phyloP scores from a whole-genome alignment of 441 rosid genomes.

The Viola pubescens region DNA sequence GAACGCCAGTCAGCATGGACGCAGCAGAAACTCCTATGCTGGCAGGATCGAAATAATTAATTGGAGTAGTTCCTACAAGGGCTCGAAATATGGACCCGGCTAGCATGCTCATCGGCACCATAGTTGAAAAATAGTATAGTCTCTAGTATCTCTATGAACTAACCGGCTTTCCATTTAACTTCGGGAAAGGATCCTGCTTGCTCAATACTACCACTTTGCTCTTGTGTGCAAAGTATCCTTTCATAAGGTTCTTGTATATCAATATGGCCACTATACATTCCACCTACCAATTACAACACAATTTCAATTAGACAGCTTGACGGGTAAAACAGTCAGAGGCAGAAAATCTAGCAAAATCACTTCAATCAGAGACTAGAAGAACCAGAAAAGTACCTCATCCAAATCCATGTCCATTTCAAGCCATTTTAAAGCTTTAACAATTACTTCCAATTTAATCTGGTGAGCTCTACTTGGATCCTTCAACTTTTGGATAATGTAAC shows the following conservation, averaged over 20 bases:
- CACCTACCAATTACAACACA: slow-evolving; percentile 40
- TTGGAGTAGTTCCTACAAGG: no score
- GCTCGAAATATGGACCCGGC: no score
- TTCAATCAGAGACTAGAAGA: not conserved
- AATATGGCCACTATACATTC: slow-evolving; percentile 85
- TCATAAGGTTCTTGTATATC: slow-evolving; percentile 80
- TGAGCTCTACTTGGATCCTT: slow-evolving; percentile 89
- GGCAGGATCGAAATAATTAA: no score
- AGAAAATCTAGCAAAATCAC: not conserved
- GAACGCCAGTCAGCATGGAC: no score
- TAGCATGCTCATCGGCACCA: no score
- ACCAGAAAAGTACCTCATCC: slow-evolving; percentile 57
- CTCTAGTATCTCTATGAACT: slow-evolving; percentile 30
- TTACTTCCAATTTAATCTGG: slow-evolving; percentile 85
- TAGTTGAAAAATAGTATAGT: not conserved
- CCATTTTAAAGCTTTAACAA: slow-evolving; percentile 84
- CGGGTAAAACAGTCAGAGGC: not conserved
- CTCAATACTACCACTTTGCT: slow-evolving; percentile 92
- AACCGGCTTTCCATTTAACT: slow-evolving; percentile 68
- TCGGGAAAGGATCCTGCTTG: slow-evolving; percentile 93
- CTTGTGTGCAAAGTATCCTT: slow-evolving; percentile 87
- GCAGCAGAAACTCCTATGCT: no score
- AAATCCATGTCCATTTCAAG: slow-evolving; percentile 88
- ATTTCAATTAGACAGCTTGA: slow-evolving; percentile 1
- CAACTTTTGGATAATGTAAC: slow-evolving; percentile 76